Percentiles rank a stretch among this genome's conserved stretches.
These are phyloP conservation scores for Hyphopichia buzzinii DNA, from an alignment of 1,139 yeast species.

Conservation along the genomic window DNA sequence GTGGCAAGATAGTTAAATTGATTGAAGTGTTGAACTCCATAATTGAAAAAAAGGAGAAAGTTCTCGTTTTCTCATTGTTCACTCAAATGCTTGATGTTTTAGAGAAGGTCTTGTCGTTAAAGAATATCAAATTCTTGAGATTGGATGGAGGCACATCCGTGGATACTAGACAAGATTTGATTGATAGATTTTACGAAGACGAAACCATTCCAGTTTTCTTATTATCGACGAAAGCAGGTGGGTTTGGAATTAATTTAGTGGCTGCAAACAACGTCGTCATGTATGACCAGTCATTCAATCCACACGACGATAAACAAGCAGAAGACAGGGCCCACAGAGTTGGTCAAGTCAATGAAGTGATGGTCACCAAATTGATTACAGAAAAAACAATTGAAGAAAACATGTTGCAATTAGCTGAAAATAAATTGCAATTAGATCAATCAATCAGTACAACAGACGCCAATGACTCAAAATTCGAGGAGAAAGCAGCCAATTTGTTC, in stretches of 20 bases:
- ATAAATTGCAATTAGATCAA: slow-evolving; percentile 83
- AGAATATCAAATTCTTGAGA: slow-evolving; percentile 73
- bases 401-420: slow-evolving; percentile 80
- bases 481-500: slow-evolving; percentile 51
- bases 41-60: slow-evolving; percentile 62
- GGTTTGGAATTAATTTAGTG: slow-evolving; percentile 93
- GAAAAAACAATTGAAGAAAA: slow-evolving; percentile 84
- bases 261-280: slow-evolving; percentile 93
- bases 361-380: slow-evolving; percentile 74
- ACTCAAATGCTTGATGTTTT: slow-evolving; percentile 89
- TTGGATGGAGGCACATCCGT: slow-evolving; percentile 94
- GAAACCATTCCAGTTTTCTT: slow-evolving; percentile 80
- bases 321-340: slow-evolving; percentile 98
- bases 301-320: slow-evolving; percentile 98
- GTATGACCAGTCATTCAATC: slow-evolving; percentile 92
- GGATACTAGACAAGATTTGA: slow-evolving; percentile 87
- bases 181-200: slow-evolving; percentile 86
- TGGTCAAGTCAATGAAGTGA: slow-evolving; percentile 88
- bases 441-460: slow-evolving; percentile 55
- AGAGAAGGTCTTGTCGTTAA: slow-evolving; percentile 67
- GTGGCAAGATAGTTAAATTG: slow-evolving; percentile 73
- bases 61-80: slow-evolving; percentile 83
- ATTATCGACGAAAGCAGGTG: slow-evolving; percentile 95
- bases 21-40: slow-evolving; percentile 58
- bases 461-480: slow-evolving; percentile 46